phyloP scores from a whole-genome alignment of 768 basidiomycete genomes.

The Pholiota molesta region DNA sequence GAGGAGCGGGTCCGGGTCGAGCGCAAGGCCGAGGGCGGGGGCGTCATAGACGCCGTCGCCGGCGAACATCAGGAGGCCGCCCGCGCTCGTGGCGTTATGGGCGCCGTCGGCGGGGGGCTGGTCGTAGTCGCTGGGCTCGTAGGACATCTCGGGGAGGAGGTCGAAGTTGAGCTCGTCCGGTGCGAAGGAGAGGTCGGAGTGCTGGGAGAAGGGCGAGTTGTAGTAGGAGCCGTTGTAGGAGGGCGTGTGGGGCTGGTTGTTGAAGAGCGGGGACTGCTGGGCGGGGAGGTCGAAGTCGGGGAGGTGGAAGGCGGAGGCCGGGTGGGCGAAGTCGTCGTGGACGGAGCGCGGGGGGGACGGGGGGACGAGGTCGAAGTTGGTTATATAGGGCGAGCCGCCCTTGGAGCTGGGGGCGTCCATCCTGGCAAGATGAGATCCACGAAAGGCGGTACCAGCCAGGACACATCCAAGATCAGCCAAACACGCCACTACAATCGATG shows the following conservation, averaged over 20 bases:
- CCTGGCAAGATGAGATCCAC: constrained; percentile 4
- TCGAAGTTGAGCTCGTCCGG: constrained; percentile 49
- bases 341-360: constrained; percentile 14
- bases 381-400: constrained; percentile 28
- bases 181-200: constrained; percentile 66
- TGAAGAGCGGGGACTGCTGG: constrained; percentile 1
- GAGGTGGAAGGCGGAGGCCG: constrained; percentile 4
- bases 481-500: no score
- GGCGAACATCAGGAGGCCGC: constrained; percentile 59
- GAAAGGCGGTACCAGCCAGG: neutral
- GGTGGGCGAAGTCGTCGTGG: constrained; percentile 11
- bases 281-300: neutral
- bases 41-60: constrained; percentile 48
- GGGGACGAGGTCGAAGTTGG: constrained; percentile 26
- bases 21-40: constrained; percentile 1
- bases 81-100: constrained; percentile 19
- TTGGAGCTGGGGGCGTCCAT: constrained; percentile 17
- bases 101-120: constrained; percentile 37
- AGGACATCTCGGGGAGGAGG: constrained; percentile 55
- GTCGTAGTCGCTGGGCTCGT: constrained; percentile 80
- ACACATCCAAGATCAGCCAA: no score
- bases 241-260: constrained; percentile 17
- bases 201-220: constrained; percentile 68
- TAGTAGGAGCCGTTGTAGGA: constrained; percentile 55
- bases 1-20: neutral